Conservation (phyloP, 495 filamentous ascomycete genomes). For the Penicillium cosmopolitanum region DNA sequence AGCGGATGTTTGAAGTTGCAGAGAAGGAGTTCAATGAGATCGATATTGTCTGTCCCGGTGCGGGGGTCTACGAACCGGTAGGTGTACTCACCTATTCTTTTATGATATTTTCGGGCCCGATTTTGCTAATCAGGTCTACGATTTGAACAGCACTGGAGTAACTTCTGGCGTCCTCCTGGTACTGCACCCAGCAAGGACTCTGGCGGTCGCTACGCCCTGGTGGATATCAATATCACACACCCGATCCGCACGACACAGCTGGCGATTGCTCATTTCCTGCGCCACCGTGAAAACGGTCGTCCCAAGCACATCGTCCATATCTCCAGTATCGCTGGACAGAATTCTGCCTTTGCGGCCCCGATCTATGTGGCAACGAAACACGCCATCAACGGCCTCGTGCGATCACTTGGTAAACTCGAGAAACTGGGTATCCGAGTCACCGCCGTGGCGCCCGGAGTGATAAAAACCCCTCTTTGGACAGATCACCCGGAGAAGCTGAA, state of each 20-base stretch:
- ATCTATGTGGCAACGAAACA: conserved; percentile 68
- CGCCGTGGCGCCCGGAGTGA: conserved; percentile 67
- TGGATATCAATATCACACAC: conserved; percentile 73
- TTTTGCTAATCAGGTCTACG: neutral
- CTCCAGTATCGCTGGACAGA: conserved; percentile 66
- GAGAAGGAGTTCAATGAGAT: conserved; percentile 58
- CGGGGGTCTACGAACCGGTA: conserved; percentile 70
- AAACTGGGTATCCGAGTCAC: conserved; percentile 63
- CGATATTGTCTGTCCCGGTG: conserved; percentile 70
- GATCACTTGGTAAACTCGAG: conserved; percentile 52
- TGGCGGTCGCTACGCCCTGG: conserved; percentile 53
- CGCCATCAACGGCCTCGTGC: conserved; percentile 64
- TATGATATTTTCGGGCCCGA: neutral
- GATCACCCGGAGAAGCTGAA: conserved; percentile 68
- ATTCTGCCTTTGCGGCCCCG: conserved; percentile 48
- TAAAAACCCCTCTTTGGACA: conserved; percentile 71
- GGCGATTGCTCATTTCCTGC: conserved; percentile 61
- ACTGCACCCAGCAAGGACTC: conserved; percentile 52
- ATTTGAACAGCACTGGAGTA: conserved; percentile 54
- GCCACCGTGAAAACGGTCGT: conserved; percentile 33
- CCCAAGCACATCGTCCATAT: conserved; percentile 62
- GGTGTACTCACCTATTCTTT: conserved; percentile 10
- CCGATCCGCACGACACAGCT: conserved; percentile 70
- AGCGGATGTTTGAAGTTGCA: conserved; percentile 59
- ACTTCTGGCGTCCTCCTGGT: conserved; percentile 70